Conservation (phyloP, 169 alveolate genomes). For the Cystoisospora suis region DNA sequence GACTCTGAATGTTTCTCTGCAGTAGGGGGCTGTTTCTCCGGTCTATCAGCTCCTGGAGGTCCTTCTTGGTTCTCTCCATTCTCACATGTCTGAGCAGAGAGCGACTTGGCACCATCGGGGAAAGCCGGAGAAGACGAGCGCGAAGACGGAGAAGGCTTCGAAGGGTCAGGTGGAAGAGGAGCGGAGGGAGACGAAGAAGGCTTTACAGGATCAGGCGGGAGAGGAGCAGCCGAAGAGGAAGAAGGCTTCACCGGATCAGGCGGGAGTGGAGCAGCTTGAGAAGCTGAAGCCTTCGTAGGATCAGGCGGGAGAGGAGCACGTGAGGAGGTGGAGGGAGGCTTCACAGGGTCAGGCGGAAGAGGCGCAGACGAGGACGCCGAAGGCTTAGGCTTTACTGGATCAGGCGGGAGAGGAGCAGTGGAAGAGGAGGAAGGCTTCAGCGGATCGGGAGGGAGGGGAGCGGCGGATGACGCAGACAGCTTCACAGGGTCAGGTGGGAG, state of each 20-base stretch:
- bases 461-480: not conserved
- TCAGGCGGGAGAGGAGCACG: conserved; percentile 26
- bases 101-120: too few species aligned
- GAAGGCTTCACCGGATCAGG: not conserved
- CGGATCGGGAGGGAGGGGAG: conserved; percentile 26
- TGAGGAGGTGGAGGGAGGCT: not conserved
- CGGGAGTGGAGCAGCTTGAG: not conserved
- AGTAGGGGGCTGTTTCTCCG: too few species aligned
- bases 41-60: too few species aligned
- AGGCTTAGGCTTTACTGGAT: not conserved
- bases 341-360: conserved; percentile 17
- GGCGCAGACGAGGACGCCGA: not conserved
- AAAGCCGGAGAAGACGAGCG: not conserved
- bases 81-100: too few species aligned
- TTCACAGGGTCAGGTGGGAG: not conserved
- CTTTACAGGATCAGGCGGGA: not conserved
- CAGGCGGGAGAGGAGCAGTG: conserved; percentile 13
- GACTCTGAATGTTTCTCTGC: too few species aligned
- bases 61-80: too few species aligned
- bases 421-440: not conserved
- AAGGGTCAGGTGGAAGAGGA: conserved; percentile 2
- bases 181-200: not conserved
- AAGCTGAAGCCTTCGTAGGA: not conserved
- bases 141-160: not conserved
- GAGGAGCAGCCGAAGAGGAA: not conserved